Conservation (phyloP, 495 filamentous ascomycete species). For the Lichenothelia convexa region DNA sequence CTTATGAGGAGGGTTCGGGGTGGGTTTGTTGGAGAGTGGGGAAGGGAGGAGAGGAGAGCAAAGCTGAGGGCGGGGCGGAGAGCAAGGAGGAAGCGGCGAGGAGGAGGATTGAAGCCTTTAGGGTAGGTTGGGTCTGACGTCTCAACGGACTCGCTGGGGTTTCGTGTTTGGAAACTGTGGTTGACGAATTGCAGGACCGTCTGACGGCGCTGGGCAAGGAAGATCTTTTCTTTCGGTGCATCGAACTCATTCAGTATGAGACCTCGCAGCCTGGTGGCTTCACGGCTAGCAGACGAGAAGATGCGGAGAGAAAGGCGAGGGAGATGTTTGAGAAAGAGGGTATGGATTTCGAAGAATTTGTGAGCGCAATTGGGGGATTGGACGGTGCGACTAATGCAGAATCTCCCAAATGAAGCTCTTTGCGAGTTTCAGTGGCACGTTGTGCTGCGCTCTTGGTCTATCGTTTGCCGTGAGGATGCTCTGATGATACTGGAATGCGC, state of each 20-base stretch:
- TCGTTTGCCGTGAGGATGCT: no score
- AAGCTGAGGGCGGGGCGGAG: no score
- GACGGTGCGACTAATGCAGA: no score
- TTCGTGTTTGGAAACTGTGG: no score
- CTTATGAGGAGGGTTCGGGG: slow-evolving; percentile 30
- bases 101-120: slow-evolving; percentile 45
- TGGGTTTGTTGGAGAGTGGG: slow-evolving; percentile 15
- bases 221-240: slow-evolving; percentile 67
- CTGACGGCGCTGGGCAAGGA: slow-evolving; percentile 59
- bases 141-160: no score
- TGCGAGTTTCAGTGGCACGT: no score
- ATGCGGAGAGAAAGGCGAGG: slow-evolving; percentile 44
- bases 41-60: slow-evolving; percentile 20
- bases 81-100: slow-evolving; percentile 34
- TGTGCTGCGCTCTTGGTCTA: no score
- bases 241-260: slow-evolving; percentile 71
- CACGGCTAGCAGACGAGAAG: slow-evolving; percentile 32
- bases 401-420: no score
- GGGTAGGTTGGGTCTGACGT: no score
- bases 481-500: no score
- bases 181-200: slow-evolving; percentile 49
- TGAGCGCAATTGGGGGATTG: slow-evolving; percentile 50
- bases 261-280: slow-evolving; percentile 56
- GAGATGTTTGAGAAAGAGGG: slow-evolving; percentile 49
- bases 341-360: slow-evolving; percentile 61